Evolutionary conservation across 768 basidiomycete genomes (phyloP), one percentile per base, ranked within the genome.

Genomic region (Scleroderma bovista): DNA sequence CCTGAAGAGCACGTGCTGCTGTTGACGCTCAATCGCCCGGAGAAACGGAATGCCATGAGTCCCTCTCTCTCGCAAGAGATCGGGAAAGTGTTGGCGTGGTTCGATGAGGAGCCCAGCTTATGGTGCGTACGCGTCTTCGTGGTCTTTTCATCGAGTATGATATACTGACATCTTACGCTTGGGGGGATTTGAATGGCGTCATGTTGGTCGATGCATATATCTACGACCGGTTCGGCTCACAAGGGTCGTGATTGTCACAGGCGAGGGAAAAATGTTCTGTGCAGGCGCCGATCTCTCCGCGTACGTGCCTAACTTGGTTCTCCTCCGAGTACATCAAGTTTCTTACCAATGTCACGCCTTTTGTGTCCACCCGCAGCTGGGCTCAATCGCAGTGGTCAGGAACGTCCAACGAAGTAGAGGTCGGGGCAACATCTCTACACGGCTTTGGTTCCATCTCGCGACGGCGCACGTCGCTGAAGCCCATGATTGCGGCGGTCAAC

Each of bases 221-320:
- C n/a, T n/a, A n/a, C n/a, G n/a, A n/a, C n/a, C n/a, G 26, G 26
- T 29, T 29, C 26, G 26, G 26, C 9, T 4, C 26, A 29, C 32
- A 60, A 90, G 88, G 88, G 84, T 86, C 10, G 78, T 74, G 33
- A 73, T 92, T 56, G 62, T 91, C 43, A 90, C 88, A 43, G 88
- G 88, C 20, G 74, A 77, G 52, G 88, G 88, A 11, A 77, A 80
- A 39, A 60, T 75, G 1, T 92, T 92, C 67, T 89, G 87, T 57
- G 86, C 87, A 15, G 89, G 88, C 15, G 86, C 85, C 34, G 89
- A 91, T 64, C 73, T 91, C 44, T 81, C 82, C 67, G 78, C 77
- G 86, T 87, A 61, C 51, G 81, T 74, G 13, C 22, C 19, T 11
- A 6, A 10, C 12, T 4, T 29, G 5, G 26, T 29, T 29, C 9